Evolutionary conservation across 2,329 filamentous ascomycete species (phyloP).

Genomic region (Diaporthe nobilis): DNA sequence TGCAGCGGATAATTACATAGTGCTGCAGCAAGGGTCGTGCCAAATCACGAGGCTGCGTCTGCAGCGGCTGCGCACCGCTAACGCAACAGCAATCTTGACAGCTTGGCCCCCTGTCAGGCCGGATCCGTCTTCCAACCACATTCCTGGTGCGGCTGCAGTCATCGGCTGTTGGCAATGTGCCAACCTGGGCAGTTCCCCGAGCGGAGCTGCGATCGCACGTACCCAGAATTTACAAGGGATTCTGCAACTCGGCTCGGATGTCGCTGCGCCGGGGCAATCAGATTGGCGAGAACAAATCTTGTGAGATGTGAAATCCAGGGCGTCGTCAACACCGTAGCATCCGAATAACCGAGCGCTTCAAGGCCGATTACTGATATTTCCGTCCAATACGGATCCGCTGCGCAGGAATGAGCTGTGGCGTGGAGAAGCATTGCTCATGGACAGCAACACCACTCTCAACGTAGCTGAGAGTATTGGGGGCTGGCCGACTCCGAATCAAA

Average conservation of each 20-base stretch:
- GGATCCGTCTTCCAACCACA: background rate
- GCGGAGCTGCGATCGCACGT: slow-evolving; percentile 11
- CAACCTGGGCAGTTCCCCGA: slow-evolving; percentile 1
- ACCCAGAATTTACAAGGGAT: background rate
- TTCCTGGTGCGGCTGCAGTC: background rate
- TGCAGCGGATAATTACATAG: slow-evolving; percentile 18
- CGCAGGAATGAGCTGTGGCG: background rate
- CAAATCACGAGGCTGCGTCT: slow-evolving; percentile 32
- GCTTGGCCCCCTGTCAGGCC: background rate
- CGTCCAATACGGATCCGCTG: background rate
- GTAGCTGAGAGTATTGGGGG: background rate
- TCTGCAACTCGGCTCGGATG: slow-evolving; percentile 10
- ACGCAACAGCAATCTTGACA: background rate
- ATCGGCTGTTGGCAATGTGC: slow-evolving; percentile 1
- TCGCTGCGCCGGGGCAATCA: slow-evolving; percentile 23
- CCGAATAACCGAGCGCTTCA: background rate
- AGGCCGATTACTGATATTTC: too few relatives aligned
- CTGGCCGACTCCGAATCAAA: background rate
- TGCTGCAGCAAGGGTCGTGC: slow-evolving; percentile 1
- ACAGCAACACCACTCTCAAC: too few relatives aligned
- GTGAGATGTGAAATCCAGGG: slow-evolving; percentile 27
- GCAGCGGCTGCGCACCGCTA: slow-evolving; percentile 1
- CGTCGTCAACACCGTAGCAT: slow-evolving; percentile 5
- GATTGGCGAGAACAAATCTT: slow-evolving; percentile 22
- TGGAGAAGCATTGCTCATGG: background rate